Base-by-base conservation (phyloP, 2,329 filamentous ascomycete genomes). In the Fusarium sp. region DNA sequence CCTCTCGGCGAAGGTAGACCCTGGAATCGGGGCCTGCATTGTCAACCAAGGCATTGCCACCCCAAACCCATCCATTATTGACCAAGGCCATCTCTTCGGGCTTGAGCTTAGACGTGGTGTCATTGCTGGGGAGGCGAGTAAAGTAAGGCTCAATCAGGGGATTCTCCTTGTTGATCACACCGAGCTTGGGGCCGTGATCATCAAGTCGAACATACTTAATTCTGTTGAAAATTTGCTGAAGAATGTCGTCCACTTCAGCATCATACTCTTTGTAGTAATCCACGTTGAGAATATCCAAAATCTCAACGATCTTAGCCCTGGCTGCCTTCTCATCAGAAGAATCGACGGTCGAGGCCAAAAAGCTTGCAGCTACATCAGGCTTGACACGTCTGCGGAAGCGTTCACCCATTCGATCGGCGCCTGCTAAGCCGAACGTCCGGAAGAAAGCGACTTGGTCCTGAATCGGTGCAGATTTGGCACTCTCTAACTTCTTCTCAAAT, bases 11-110 rank as follows among this genome's bases (percentile, higher is more conserved):
- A n/a, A 99, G 86, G 75, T 99, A 99, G n/a, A 95, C 94, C 56
- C 90, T 90, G 11, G 95, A 97, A 45, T 92, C 84, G 0, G 94
- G 91, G 0, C 96, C 96, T 29, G 96, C 96, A 74, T 98, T 96
- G 80, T 99, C 96, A 41, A 93, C 86, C 79, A 98, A 87, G 3
- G 96, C 95, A 80, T 98, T 96, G 8, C 95, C 95, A 59, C 93
- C 95, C 96, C 96, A 99, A 11, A 99, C 94, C 96, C 96, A 99
- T 41, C 96, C 96, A 75, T 99, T 99, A 80, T 98, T 98, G 39
- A 90, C 94, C 50, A 99, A 81, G 4, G 93, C 92, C 43, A 97
- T 84, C 41, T 94, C 90, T 58, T 90, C 90, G 3, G 89, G 85
- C 58, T 89, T 89, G 74, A 96, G 91, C 74, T 92, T 90, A 63